Evolutionary conservation across 306 rosid genomes (phyloP).

Genomic region (Vachellia pachyceras): DNA sequence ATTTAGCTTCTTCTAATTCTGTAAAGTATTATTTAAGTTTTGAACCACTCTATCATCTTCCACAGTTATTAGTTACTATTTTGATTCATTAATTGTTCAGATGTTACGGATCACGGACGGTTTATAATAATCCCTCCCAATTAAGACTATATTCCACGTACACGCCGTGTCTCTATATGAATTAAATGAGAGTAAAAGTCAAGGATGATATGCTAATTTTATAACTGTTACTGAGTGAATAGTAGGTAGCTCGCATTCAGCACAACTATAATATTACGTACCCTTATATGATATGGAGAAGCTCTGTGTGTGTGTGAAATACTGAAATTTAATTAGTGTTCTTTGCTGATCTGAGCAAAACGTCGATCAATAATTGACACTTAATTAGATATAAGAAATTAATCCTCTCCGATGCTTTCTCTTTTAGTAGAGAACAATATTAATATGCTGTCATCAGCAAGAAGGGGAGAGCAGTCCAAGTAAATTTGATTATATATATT

Average conservation of each 20-base stretch:
- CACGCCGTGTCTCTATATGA: neutral
- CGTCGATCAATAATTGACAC: too few relatives aligned
- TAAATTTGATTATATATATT: neutral
- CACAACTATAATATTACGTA: neutral
- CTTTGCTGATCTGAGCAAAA: neutral
- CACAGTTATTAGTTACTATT: neutral
- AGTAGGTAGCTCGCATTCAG: neutral
- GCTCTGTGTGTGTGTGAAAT: neutral
- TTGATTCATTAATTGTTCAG: neutral
- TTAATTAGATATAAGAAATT: too few relatives aligned
- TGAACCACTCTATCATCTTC: neutral
- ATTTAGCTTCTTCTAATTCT: neutral
- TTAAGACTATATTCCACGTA: neutral
- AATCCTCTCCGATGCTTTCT: too few relatives aligned
- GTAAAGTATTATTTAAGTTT: neutral
- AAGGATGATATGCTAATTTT: neutral
- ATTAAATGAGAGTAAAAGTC: neutral
- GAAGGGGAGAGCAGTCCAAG: neutral
- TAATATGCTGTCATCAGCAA: too few relatives aligned
- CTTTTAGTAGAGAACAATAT: too few relatives aligned
- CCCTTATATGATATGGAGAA: neutral
- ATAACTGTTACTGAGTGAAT: neutral
- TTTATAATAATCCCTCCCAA: neutral
- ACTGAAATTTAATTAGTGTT: neutral
- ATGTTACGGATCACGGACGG: neutral